Evolutionary conservation across 2,329 filamentous ascomycete genomes (phyloP).

Genomic region (Cryphonectria japonica): DNA sequence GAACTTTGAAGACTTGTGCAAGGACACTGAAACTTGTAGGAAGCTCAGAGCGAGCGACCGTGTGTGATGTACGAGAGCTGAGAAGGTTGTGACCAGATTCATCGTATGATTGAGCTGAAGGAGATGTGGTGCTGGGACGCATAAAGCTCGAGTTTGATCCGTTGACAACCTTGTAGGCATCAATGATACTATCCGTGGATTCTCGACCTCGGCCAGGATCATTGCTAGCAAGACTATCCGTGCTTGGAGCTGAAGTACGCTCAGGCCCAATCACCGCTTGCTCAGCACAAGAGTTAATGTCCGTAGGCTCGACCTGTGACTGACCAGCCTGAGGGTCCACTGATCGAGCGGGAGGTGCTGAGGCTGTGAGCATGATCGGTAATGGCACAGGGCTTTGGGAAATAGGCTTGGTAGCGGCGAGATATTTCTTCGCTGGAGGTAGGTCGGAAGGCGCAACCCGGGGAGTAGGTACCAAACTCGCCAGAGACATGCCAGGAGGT

Average conservation of each 20-base stretch:
- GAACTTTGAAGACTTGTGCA: conserved; percentile 5
- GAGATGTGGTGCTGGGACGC: background rate
- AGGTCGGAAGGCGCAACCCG: background rate
- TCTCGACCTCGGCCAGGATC: background rate
- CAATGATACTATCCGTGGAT: background rate
- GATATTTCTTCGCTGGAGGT: background rate
- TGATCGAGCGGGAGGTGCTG: background rate
- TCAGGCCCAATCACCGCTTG: background rate
- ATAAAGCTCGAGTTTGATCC: background rate
- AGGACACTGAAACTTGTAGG: background rate
- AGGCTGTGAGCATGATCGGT: background rate
- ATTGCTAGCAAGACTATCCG: background rate
- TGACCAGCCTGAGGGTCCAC: background rate
- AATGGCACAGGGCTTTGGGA: background rate
- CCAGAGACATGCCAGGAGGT: background rate
- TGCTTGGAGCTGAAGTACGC: background rate
- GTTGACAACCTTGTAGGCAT: background rate
- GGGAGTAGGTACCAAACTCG: background rate
- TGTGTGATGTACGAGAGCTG: background rate
- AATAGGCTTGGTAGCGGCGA: background rate
- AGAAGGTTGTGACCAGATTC: background rate
- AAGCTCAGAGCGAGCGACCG: background rate
- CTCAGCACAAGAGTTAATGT: background rate
- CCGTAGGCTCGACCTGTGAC: background rate
- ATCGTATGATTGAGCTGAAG: background rate